Evolutionary conservation across 352 stramenopile species (phyloP), one percentile per base, ranked within the genome.

Genomic region (Saprolegnia diclina): DNA sequence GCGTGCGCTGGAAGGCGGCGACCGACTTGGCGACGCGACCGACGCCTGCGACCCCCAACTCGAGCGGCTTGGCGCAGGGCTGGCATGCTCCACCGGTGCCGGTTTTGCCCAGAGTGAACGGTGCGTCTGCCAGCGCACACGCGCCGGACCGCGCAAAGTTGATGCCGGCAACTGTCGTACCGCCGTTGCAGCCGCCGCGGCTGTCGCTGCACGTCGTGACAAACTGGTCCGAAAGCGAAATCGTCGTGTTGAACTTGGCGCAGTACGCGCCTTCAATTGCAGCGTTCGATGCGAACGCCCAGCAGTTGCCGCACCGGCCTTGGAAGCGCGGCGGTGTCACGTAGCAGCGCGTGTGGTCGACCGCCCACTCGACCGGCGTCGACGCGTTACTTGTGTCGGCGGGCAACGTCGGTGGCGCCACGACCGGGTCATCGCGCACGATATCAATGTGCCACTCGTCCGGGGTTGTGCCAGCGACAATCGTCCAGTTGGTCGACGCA

Each of bases 291-390:
- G 95, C 98, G 67, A 98, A 98, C 6, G 96, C 93, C 96, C 96
- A 99, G 82, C 96, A 99, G 38, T 94, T 97, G 26, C 95, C 96
- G 71, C 96, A 99, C 67, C 88, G 86, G 14, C 90, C 90, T 77
- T 99, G 96, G 66, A 97, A 97, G 73, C 98, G 97, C 35, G 98
- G 79, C 16, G 83, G 74, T 3, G 87, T 97, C 19, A 98, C 91
- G 59, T 75, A 85, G 53, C 90, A 19, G 42, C 42, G 42, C 35
- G 52, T 21, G 35, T 59, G 52, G 35, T 59, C 52, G 9, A 59
- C 11, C 24, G 1, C 3, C 11, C 16, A 59, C 3, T 10, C 35
- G 35, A 40, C 46, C 2, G 46, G 46, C 24, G 52, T 59, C 52
- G 11, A 19, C 24, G 9, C 35, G 35, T 16, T 24, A 7, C 3